Evolutionary conservation across 192 early-diverging fungal species (phyloP), one percentile per base, ranked within the genome.

Genomic region (Coemansia sp.): DNA sequence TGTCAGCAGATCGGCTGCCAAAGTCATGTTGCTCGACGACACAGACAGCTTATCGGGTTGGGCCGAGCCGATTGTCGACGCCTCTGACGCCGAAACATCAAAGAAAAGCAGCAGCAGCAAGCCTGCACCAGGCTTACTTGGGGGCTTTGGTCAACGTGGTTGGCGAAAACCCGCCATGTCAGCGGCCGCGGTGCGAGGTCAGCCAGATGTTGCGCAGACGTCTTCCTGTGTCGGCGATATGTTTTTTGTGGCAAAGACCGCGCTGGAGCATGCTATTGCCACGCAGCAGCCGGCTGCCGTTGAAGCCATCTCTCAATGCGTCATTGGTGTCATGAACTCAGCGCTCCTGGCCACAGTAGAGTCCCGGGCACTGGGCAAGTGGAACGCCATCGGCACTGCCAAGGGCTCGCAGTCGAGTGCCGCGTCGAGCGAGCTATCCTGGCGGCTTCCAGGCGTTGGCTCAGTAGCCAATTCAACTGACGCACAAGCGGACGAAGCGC

Each of bases 181-280:
- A 8, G 34, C 34, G 4, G 45, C n/a, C 1, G 29, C 27, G 17
- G 51, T 11, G 34, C 56, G 56, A 19, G 35, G 17, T 10, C 56
- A 36, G 56, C 6, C 56, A 5, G 56, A 59, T 31, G 57, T 70
- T 13, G 66, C 68, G 33, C 67, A 69, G 34, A 83, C 81, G 0
- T 83, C 81, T 0, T 83, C 81, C 4, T 83, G 91, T 66, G 95
- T 98, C 10, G 97, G 94, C 46, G 97, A 99, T 67, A 87, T 96
- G 8, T 97, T 98, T 73, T 99, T 93, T 74, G 91, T 99, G 42
- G 74, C 93, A 24, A 91, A 92, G 64, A 91, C 89, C 27, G 87
- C 88, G 6, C 73, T 93, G 7, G 84, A 85, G 35, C 87, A 94
- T 56, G 86, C 89, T 1, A 73, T 97, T 1, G 78, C 89, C n/a